Base-by-base conservation (phyloP, 768 basidiomycete species). In the Krasilnikovozyma curviuscula region DNA sequence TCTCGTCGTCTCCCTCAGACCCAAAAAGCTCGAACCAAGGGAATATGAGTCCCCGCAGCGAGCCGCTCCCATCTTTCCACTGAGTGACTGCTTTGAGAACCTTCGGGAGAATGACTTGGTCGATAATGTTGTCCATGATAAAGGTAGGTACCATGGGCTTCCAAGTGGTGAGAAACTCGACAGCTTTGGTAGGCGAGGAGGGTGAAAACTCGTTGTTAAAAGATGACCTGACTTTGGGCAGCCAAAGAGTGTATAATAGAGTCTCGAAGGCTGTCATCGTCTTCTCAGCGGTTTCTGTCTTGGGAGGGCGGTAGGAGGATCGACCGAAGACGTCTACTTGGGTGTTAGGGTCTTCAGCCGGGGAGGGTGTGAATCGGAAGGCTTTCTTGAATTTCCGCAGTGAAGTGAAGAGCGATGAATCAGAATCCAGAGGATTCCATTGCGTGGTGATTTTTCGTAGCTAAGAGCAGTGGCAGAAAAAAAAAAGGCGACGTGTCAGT, bases 191-290 rank as follows among this genome's bases (percentile, higher is more conserved):
- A 3, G 88, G 77, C 32, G 76, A 67, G 44, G 72, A 68, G 2
- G 88, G 77, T 9, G 72, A 67, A 93, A 93, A 98, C 28, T 88
- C 81, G 63, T 98, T 97, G 65, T 70, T 71, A 55, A 7, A 37
- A 10, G 75, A 72, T 0, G 84, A 83, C 24, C 93, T 76, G n/a
- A 97, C 79, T 66, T 77, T 83, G 0, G 93, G 93, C 24, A 98
- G 67, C 93, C 89, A 98, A 9, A 83, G 70, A 55, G 79, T 83
- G 89, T 93, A 97, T 13, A 97, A 65, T 23, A 97, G 69, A 51
- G 80, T 83, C 61, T 98, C 93, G 61, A 83, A 98, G 0, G 91
- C 79, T 14, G 88, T 88, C 93, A 98, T 98, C 33, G 67, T 69
- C 46, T 73, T 16, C 40, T 43, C 18, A 49, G 48, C 9, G 58